Evolutionary conservation across 257 asterid genomes (phyloP).

Genomic region (Solanum chaucha): DNA sequence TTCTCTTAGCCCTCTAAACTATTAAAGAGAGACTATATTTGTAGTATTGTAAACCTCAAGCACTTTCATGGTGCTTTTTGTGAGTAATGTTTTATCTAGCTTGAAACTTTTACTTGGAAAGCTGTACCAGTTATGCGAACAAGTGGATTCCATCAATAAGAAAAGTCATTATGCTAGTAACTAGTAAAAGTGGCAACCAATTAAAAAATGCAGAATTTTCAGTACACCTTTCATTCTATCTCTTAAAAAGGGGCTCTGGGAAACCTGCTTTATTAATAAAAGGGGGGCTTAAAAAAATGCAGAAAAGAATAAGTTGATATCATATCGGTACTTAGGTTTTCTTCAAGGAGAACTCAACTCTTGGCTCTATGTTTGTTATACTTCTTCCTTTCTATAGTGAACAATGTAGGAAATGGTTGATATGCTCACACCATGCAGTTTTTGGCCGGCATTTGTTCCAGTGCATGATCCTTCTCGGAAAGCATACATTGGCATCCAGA

Average conservation of each 20-base stretch:
- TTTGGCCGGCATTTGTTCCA: slow-evolving; percentile 99
- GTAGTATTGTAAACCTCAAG: background rate
- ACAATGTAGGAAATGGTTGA: background rate
- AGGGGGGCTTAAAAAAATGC: background rate
- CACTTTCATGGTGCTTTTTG: background rate
- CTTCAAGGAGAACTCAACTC: background rate
- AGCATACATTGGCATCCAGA: slow-evolving; percentile 95
- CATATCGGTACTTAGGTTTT: background rate
- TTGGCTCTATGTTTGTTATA: background rate
- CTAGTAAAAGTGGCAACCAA: background rate
- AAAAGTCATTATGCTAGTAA: background rate
- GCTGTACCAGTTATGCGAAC: background rate
- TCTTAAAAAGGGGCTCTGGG: background rate
- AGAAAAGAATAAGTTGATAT: background rate
- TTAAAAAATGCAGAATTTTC: background rate
- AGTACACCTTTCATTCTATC: background rate
- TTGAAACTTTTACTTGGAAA: background rate
- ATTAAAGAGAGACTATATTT: background rate
- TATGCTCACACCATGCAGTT: slow-evolving; percentile 40
- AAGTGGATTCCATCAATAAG: background rate
- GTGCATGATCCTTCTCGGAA: slow-evolving; percentile 93
- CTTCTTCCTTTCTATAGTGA: background rate
- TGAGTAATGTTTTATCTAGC: background rate
- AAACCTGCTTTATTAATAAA: background rate
- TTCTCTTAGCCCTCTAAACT: background rate